Evolutionary conservation across 371 early-diverging fungal genomes (phyloP).

Genomic region (Thermomucor indicae-seudaticae): DNA sequence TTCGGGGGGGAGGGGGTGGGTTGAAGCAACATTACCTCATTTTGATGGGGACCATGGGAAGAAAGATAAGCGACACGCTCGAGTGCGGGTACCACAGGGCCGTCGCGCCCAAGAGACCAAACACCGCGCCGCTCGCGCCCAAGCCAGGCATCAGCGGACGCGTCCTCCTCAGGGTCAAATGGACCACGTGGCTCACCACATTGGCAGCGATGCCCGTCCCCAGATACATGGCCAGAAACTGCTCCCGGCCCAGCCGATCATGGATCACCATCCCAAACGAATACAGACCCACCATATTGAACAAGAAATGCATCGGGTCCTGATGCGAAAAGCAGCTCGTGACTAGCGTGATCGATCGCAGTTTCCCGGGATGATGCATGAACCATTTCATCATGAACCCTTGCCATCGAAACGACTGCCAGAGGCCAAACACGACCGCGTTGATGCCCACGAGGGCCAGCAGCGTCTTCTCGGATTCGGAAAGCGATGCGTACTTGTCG

Average conservation of each 20-base stretch:
- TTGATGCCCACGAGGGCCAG: slow-evolving; percentile 66
- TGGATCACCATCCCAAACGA: slow-evolving; percentile 55
- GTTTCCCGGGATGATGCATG: slow-evolving; percentile 55
- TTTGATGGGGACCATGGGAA: slow-evolving; percentile 69
- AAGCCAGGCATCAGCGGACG: slow-evolving; percentile 57
- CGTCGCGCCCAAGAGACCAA: slow-evolving; percentile 56
- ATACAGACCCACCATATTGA: slow-evolving; percentile 69
- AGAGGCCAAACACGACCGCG: slow-evolving; percentile 62
- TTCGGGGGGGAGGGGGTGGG: no score
- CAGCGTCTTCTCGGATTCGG: slow-evolving; percentile 50
- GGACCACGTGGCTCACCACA: slow-evolving; percentile 57
- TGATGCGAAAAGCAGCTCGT: slow-evolving; percentile 67
- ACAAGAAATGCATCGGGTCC: slow-evolving; percentile 56
- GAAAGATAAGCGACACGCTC: slow-evolving; percentile 61
- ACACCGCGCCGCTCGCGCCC: slow-evolving; percentile 81
- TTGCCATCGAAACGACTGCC: slow-evolving; percentile 59
- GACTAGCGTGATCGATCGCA: slow-evolving; percentile 62
- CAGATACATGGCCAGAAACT: slow-evolving; percentile 77
- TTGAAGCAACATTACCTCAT: no score
- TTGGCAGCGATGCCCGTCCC: slow-evolving; percentile 61
- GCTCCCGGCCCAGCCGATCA: slow-evolving; percentile 51
- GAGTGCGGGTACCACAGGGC: slow-evolving; percentile 60
- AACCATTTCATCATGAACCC: slow-evolving; percentile 71
- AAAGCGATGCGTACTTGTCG: slow-evolving; percentile 34
- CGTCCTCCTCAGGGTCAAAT: slow-evolving; percentile 39